These are phyloP conservation scores for Cystobasidiaceae sp. DNA, from an alignment of 1,284 basidiomycete genomes.

Conservation along the genomic window DNA sequence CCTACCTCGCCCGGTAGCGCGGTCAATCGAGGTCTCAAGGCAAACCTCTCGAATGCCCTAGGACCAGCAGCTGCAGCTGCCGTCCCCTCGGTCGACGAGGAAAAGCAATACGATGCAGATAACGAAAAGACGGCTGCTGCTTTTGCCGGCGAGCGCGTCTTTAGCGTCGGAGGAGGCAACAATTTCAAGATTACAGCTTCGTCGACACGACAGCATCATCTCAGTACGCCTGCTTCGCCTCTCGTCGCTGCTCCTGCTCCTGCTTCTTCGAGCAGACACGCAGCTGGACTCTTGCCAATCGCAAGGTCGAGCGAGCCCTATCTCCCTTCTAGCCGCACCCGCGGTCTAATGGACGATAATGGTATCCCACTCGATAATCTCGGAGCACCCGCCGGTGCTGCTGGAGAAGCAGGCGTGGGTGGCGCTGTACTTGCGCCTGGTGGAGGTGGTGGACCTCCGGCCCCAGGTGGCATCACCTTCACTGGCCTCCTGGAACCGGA, in stretches of 20 bases:
- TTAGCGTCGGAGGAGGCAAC: no score
- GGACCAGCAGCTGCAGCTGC: no score
- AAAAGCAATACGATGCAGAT: no score
- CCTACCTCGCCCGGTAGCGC: no score
- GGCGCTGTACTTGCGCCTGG: neutral
- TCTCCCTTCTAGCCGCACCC: neutral
- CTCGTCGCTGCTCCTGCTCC: no score
- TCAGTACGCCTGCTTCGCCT: no score
- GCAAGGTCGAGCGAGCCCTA: conserved; percentile 7
- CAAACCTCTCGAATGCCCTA: neutral
- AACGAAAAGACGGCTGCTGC: no score
- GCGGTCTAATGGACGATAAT: neutral
- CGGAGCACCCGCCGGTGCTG: neutral
- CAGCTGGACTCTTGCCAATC: neutral
- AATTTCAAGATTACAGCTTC: no score
- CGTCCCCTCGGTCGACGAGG: no score
- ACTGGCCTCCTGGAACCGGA: conserved; percentile 22
- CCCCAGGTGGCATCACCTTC: neutral
- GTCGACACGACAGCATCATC: no score
- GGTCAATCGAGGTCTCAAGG: no score
- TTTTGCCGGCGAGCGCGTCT: no score
- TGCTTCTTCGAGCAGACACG: neutral
- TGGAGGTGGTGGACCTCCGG: neutral
- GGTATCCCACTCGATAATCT: neutral
- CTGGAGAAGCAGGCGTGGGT: neutral